Conservation (phyloP, 2,329 filamentous ascomycete species). For the Fusarium nanum region DNA sequence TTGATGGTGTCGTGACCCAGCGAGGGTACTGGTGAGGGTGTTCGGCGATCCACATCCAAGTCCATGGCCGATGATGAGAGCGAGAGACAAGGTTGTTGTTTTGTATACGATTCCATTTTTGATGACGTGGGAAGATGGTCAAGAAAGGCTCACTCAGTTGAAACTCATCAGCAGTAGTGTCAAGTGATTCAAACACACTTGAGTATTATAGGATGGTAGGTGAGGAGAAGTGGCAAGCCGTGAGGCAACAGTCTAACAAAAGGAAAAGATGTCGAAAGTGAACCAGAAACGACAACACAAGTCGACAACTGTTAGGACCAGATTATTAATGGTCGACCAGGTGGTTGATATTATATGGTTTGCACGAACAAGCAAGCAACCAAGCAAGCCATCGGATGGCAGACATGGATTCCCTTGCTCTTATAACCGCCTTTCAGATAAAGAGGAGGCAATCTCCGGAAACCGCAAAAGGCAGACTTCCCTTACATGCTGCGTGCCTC, state of each 20-base stretch:
- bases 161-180: background rate
- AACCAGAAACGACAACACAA: slow-evolving; percentile 11
- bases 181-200: slow-evolving; percentile 5
- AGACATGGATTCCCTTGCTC: slow-evolving; percentile 32
- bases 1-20: slow-evolving; percentile 32
- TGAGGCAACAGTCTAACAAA: slow-evolving; percentile 39
- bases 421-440: slow-evolving; percentile 21
- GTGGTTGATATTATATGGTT: slow-evolving; percentile 14
- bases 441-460: slow-evolving; percentile 19
- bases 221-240: slow-evolving; percentile 10
- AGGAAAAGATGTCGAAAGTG: slow-evolving; percentile 3
- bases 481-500: slow-evolving; percentile 38
- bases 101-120: slow-evolving; percentile 33
- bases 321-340: slow-evolving; percentile 4
- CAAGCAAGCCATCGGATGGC: slow-evolving; percentile 14
- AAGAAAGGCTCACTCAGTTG: slow-evolving; percentile 2
- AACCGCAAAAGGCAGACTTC: slow-evolving; percentile 20
- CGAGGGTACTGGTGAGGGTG: slow-evolving; percentile 36
- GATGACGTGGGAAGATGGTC: background rate
- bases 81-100: slow-evolving; percentile 18
- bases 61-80: slow-evolving; percentile 38
- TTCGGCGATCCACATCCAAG: slow-evolving; percentile 30
- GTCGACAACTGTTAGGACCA: slow-evolving; percentile 9
- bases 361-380: slow-evolving; percentile 19
- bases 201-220: slow-evolving; percentile 4